Evolutionary conservation across 139 green algal species (phyloP), one percentile per base, ranked within the genome.

Genomic region (Eudorina sp.): DNA sequence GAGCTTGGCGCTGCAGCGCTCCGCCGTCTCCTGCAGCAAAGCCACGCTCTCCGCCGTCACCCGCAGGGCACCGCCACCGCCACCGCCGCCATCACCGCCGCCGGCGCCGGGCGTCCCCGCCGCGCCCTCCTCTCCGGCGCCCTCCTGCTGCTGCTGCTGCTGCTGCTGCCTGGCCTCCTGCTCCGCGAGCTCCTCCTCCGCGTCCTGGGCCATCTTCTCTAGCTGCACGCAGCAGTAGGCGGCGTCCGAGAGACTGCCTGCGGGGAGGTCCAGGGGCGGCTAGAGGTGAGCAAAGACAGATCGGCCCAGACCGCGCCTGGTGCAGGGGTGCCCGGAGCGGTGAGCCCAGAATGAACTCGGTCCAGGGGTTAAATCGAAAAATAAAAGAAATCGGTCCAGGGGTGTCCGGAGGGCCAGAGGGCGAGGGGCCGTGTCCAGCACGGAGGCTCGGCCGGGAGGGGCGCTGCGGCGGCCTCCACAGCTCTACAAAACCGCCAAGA

Each of bases 1-100:
- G 16, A 85, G 53, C 58, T 58, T 55, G 27, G 0, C 43, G 41
- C 80, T 36, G 60, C 60, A 76, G 9, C 60, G 41, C 80, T 86
- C 53, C 60, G 80, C 60, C 9, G 60, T 60, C 60, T 86, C 60
- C 80, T 86, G 80, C 80, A 76, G 60, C 80, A 86, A 60, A 29
- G 80, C 80, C 58, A 86, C 80, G 29, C 60, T 76, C 80, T 86
- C 80, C n/a, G 58, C 16, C 80, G 80, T 86, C 43, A 86, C 80
- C 0, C 60, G 80, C 0, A 60, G 60, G 13, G 53, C 48, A 16
- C 45, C 25, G 0, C 79, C 76, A 18, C 23, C 76, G 29, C 45
- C 46, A 4, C 11, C 58, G 5, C 25, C 58, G 0, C 0, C 40
- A 11, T 3, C 58, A 25, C 58, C 80, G 31, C 0, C 43, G 13